Evolutionary conservation across 2,329 filamentous ascomycete species (phyloP), one percentile per base, ranked within the genome.

Genomic region (Graphiopsis chlorocephala): DNA sequence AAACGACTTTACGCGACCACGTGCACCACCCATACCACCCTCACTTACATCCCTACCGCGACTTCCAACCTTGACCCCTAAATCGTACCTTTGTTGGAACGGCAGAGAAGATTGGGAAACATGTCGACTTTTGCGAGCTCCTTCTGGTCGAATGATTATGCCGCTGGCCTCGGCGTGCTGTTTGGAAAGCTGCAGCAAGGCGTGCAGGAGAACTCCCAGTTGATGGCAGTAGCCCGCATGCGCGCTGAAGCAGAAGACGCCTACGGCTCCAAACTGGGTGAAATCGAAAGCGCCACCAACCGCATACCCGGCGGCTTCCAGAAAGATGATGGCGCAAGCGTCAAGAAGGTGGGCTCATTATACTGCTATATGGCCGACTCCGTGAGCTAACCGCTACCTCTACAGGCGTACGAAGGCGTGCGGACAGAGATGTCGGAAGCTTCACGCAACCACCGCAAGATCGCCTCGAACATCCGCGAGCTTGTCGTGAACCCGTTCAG

Each of bases 91-190:
- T 23, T 23, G 31, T 35, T 25, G n/a, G 29, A 20, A 56, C 53
- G 31, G 53, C 53, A 38, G 20, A 56, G 20, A 11, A 31, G 23
- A 56, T 20, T 23, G 53, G 28, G n/a, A n/a, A 65, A 79, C 77
- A 94, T 94, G 91, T 90, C 91, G 72, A 87, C 91, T 73, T 98
- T 99, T 80, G 89, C 93, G 72, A 92, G 94, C 81, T 97, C 93
- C 59, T 98, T 99, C 82, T 99, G 95, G 95, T 97, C 95, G 68
- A 87, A 88, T 77, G 95, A 99, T 85, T 98, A 98, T 84, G 94
- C 94, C 77, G 93, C 91, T 83, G 82, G 95, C 68, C 86, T 99
- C 70, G 93, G 94, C 63, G 93, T 98, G 69, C 86, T 99, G 69
- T 99, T 98, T 75, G 88, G 88, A 78, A 99, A 99, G 84, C 89